phyloP scores from a whole-genome alignment of 371 early-diverging fungal species.

The Parasitella parasitica region DNA sequence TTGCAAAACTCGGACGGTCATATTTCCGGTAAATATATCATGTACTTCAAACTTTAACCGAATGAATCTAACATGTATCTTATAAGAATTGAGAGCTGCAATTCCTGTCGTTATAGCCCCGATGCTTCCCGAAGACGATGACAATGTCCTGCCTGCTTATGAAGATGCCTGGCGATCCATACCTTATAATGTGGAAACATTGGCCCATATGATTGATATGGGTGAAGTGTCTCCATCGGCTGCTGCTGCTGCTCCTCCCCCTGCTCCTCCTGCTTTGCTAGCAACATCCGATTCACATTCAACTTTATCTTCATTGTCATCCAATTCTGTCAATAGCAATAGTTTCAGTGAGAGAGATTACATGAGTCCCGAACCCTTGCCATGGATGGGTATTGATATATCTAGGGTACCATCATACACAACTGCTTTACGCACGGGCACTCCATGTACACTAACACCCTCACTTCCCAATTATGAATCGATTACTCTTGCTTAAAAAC shows the following conservation, averaged over 20 bases:
- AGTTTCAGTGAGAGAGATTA: neutral
- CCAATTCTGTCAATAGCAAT: neutral
- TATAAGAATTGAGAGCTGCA: constrained; percentile 32
- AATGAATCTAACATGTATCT: neutral
- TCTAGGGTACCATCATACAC: constrained; percentile 28
- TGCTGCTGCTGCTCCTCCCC: neutral
- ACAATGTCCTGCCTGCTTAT: constrained; percentile 35
- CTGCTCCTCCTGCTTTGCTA: neutral
- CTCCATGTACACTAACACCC: constrained; percentile 5
- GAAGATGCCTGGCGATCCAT: constrained; percentile 40
- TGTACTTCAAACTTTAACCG: neutral
- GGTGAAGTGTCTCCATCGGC: constrained; percentile 14
- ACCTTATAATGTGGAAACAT: constrained; percentile 28
- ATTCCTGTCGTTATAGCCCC: constrained; percentile 36
- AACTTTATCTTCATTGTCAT: neutral
- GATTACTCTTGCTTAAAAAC: neutral
- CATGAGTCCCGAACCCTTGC: constrained; percentile 18
- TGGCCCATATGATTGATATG: constrained; percentile 21
- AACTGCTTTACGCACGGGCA: constrained; percentile 18
- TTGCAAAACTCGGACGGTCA: constrained; percentile 33
- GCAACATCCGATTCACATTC: neutral
- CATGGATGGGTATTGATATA: constrained; percentile 27
- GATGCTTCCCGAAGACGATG: constrained; percentile 21
- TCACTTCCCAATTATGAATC: constrained; percentile 31
- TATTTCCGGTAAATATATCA: constrained; percentile 35